Conservation (phyloP, 768 basidiomycete genomes). For the Xanthoconium purpureum region DNA sequence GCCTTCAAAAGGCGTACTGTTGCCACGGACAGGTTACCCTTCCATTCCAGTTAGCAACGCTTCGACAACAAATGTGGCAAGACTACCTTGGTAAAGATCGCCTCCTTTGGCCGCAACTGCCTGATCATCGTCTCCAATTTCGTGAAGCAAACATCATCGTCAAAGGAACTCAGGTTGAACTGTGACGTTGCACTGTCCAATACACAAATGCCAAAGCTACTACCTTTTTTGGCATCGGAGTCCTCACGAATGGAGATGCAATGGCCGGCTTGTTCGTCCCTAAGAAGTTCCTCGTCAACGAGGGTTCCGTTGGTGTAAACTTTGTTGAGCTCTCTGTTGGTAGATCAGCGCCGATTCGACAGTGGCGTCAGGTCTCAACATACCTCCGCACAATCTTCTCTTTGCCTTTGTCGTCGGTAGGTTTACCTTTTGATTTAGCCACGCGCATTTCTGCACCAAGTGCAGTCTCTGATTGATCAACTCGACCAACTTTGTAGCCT, state of each 20-base stretch:
- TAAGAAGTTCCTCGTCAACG: conserved; percentile 83
- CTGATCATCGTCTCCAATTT: conserved; percentile 91
- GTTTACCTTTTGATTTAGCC: conserved; percentile 55
- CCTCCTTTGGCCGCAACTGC: conserved; percentile 86
- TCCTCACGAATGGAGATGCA: conserved; percentile 85
- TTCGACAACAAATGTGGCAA: not conserved
- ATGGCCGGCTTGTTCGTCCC: conserved; percentile 92
- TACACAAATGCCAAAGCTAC: conserved; percentile 84
- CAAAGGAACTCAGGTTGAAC: conserved; percentile 86
- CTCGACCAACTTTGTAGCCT: conserved; percentile 94
- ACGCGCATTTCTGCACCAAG: conserved; percentile 95
- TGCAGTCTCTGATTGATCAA: conserved; percentile 96
- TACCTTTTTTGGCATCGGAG: conserved; percentile 33
- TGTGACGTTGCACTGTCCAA: conserved; percentile 94
- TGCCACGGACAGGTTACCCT: conserved; percentile 84
- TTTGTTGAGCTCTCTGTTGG: conserved; percentile 79
- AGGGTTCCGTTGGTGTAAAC: conserved; percentile 97
- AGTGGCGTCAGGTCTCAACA: conserved; percentile 1
- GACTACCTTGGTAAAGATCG: conserved; percentile 85
- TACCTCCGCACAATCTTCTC: conserved; percentile 89
- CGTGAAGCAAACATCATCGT: conserved; percentile 91
- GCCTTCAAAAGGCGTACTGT: conserved; percentile 82
- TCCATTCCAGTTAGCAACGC: not conserved
- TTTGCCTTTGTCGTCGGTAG: conserved; percentile 50
- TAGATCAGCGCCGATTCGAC: not conserved